Base-by-base conservation (phyloP, 352 stramenopile genomes). In the Phytophthora macrochlamydospora region DNA sequence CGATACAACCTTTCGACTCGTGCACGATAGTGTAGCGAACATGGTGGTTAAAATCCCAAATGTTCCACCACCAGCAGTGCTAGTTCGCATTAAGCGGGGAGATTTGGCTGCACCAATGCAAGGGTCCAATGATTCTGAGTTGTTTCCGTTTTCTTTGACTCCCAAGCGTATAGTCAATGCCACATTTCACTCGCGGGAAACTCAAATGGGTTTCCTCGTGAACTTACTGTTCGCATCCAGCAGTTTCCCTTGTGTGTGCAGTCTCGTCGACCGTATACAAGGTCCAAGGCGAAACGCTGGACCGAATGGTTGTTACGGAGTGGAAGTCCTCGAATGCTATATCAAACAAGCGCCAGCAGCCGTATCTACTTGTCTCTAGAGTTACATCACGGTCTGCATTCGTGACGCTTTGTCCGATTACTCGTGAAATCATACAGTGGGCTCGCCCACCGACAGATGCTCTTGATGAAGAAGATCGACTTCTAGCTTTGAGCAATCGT, bases 171-270 rank as follows among this genome's bases (percentile, higher is more conserved):
- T 35, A 4, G 0, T 2, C 44, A 51, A 38, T 12, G 11, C 18
- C 7, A 52, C 6, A 55, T 68, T 7, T 9, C 30, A n/a, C 51
- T 66, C 13, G 3, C 33, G 28, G 37, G 24, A 29, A 32, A 13
- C 42, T 24, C 14, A 9, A 11, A 5, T 42, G 49, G 49, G 4
- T 8, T 42, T 11, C 49, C 49, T 9, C 29, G 49, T 2, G n/a
- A 14, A 14, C 44, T 31, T 29, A 51, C 33, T 33, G n/a, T 64
- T 28, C 40, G 44, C n/a, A 51, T 46, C 7, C 42, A 67, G 33
- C 60, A 67, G 44, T 44, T 67, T 32, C 60, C 60, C 7, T 51
- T 67, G 52, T 67, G 4, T 67, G 52, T 43, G 51, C 51, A 1
- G 60, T 67, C 12, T 29, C 54, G 31, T 57, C 38, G 1, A 64